These are phyloP conservation scores for Raphidocelis subcapitata DNA, from an alignment of 139 green algal species.

Conservation along the genomic window DNA sequence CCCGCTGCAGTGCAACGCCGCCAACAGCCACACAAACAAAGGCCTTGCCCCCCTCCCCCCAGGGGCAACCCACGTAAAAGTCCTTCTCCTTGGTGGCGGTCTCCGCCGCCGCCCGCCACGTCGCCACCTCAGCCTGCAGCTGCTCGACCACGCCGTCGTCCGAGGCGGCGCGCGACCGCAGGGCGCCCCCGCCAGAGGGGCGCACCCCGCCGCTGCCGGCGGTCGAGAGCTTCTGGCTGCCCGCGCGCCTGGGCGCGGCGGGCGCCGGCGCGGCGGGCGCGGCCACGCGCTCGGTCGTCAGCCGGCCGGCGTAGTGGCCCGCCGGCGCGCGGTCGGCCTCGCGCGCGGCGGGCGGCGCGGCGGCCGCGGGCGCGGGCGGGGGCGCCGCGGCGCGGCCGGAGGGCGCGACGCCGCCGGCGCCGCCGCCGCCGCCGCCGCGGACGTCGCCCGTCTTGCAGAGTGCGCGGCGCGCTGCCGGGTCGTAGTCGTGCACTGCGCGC, in stretches of 20 bases:
- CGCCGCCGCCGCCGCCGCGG: slow-evolving; percentile 22
- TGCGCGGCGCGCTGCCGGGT: slow-evolving; percentile 37
- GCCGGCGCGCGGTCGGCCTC: too few species aligned
- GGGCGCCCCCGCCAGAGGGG: not conserved
- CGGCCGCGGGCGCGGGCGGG: too few species aligned
- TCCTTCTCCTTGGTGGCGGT: slow-evolving; percentile 50
- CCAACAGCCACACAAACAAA: too few species aligned
- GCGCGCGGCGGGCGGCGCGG: too few species aligned
- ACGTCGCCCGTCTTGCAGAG: slow-evolving; percentile 67
- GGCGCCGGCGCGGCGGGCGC: too few species aligned
- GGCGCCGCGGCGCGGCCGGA: not conserved
- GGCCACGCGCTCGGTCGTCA: too few species aligned
- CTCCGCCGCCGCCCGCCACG: slow-evolving; percentile 12
- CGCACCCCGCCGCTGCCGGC: too few species aligned
- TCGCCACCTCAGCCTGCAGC: slow-evolving; percentile 6
- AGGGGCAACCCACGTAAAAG: slow-evolving; percentile 63
- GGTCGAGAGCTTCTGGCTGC: too few species aligned
- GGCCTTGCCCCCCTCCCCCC: too few species aligned
- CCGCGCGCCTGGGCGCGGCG: too few species aligned
- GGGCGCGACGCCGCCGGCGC: not conserved
- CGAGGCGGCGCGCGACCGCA: not conserved
- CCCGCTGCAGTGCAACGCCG: too few species aligned
- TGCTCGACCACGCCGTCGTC: slow-evolving; percentile 16
- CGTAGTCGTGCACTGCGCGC: slow-evolving; percentile 47
- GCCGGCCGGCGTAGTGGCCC: too few species aligned